These are phyloP conservation scores for Crithidia sp. DNA, from an alignment of 208 protist species.

Conservation along the genomic window DNA sequence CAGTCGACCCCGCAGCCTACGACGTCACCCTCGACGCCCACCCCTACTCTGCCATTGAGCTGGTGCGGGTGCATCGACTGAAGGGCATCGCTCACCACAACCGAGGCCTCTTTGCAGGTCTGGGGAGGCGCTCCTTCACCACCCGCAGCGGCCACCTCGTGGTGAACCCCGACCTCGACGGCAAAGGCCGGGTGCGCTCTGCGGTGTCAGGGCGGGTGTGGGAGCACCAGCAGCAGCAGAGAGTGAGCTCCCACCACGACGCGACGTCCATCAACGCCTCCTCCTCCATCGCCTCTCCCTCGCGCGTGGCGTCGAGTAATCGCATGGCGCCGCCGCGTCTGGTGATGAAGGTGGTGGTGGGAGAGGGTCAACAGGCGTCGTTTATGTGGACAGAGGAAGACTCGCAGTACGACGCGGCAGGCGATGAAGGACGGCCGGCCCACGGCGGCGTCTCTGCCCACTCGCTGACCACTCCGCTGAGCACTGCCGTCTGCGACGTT, in stretches of 20 bases:
- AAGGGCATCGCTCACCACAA: conserved; percentile 62
- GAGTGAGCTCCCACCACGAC: background rate
- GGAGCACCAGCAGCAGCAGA: background rate
- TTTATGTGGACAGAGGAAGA: conserved; percentile 17
- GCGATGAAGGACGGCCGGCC: background rate
- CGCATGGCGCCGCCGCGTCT: background rate
- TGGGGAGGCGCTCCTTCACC: conserved; percentile 25
- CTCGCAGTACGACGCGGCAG: background rate
- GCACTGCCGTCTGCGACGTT: conserved; percentile 19
- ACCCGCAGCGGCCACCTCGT: conserved; percentile 58
- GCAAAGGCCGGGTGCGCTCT: conserved; percentile 38
- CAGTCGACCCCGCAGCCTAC: background rate
- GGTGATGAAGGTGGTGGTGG: conserved; percentile 16
- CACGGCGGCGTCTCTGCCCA: background rate
- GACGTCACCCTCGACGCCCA: conserved; percentile 5
- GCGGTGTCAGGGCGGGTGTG: conserved; percentile 46
- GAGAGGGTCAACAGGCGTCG: conserved; percentile 2
- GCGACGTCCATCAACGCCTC: background rate
- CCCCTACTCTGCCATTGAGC: conserved; percentile 33
- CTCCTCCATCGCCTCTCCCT: background rate
- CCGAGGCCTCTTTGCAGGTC: conserved; percentile 59
- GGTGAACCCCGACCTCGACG: conserved; percentile 25
- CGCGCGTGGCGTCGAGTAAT: background rate
- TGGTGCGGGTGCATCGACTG: conserved; percentile 58
- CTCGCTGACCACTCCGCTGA: background rate